Conservation (phyloP, 768 basidiomycete species). For the Rhizopogon vinicolor region DNA sequence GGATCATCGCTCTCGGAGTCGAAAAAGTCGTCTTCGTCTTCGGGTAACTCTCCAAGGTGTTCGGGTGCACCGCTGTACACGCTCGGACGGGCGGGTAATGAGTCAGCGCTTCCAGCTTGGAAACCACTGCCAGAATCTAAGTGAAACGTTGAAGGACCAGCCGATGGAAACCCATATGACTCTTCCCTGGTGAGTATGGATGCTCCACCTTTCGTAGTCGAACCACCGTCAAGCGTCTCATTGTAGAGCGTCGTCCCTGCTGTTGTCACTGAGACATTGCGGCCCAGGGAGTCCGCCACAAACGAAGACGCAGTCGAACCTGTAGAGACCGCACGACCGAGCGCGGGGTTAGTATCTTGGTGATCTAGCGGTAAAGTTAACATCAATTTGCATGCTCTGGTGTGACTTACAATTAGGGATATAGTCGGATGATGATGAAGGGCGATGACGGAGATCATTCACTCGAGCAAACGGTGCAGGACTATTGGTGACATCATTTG, state of each 20-base stretch:
- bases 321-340: slow-evolving; percentile 24
- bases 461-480: slow-evolving; percentile 11
- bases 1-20: slow-evolving; percentile 53
- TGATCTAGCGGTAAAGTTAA: not conserved
- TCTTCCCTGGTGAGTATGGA: slow-evolving; percentile 10
- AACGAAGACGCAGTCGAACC: slow-evolving; percentile 25
- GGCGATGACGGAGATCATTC: slow-evolving; percentile 15
- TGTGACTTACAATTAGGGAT: slow-evolving; percentile 16
- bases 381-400: slow-evolving; percentile 1
- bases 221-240: slow-evolving; percentile 6
- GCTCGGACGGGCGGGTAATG: slow-evolving; percentile 17
- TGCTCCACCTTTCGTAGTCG: slow-evolving; percentile 10
- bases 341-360: slow-evolving; percentile 12
- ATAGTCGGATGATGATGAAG: slow-evolving; percentile 16
- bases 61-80: slow-evolving; percentile 14
- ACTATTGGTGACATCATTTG: slow-evolving; percentile 8
- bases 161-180: slow-evolving; percentile 15
- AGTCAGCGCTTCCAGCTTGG: slow-evolving; percentile 19
- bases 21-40: slow-evolving; percentile 24
- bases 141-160: slow-evolving; percentile 19
- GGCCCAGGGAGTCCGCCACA: slow-evolving; percentile 17
- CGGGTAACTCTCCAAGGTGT: slow-evolving; percentile 14
- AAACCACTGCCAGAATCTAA: slow-evolving; percentile 13
- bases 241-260: slow-evolving; percentile 16
- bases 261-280: slow-evolving; percentile 23